Base-by-base conservation (phyloP, 495 filamentous ascomycete genomes). In the Penicillium verhagenii region DNA sequence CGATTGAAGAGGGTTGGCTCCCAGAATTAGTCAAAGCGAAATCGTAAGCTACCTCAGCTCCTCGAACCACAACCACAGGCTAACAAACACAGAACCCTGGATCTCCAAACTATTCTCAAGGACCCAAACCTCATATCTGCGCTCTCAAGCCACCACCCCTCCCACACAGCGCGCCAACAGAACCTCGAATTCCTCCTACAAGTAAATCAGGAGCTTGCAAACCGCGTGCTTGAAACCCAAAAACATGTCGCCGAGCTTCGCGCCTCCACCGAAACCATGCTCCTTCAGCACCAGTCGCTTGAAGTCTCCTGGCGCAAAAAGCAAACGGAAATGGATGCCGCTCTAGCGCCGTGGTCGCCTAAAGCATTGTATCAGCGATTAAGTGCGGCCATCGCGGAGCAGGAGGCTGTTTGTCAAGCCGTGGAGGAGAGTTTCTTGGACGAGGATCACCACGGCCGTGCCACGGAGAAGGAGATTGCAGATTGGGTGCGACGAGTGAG, bases 401-500 rank as follows among this genome's bases (percentile, higher is more conserved):
- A 93, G 69, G 92, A 96, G 69, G 83, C 82, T 48, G 79, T 96
- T 31, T 91, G 90, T 60, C 74, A 74, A 23, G 91, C 88, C 7
- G 75, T 96, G 39, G 93, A 96, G 70, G 92, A 93, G 76, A 96
- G 92, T 54, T 96, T 94, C 65, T 70, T 97, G 3, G 90, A 94
- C 48, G 74, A 68, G 21, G 72, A 75, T 49, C 77, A 77, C 58
- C 69, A 75, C 54, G 79, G 78, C 13, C 67, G 73, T 20, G 87
- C 84, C 8, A 81, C 79, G 37, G 91, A 94, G 74, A 80, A 87
- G 67, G 92, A 96, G 74, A 84, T 87, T 49, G 71, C 74, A 14
- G 92, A 96, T 60, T 96, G 92, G 86, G 84, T 94, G 33, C 79
- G 85, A 59, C 72, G 90, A 63, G 87, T 93, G 60, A 76, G 89